Base-by-base conservation (phyloP, 805 yeast genomes). In the Schwanniomyces pseudopolymorphus region DNA sequence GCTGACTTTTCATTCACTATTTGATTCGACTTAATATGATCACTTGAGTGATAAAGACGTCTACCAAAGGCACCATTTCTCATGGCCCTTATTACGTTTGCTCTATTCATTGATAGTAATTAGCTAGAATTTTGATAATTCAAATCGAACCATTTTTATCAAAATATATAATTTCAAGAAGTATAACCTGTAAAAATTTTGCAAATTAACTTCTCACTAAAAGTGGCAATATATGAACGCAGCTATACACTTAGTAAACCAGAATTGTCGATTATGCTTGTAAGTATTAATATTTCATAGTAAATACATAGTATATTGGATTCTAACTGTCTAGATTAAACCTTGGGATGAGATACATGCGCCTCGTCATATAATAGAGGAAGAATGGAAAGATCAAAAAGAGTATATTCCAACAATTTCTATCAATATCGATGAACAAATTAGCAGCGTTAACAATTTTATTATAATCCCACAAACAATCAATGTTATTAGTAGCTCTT, bases 321-420 rank as follows among this genome's bases (percentile, higher is more conserved):
- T 47, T 46, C 53, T 49, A 40, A 51, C 51, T 14, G 10, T 4
- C 3, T 46, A 74, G 79, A 65, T 79, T 42, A 75, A 77, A 66
- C 83, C 80, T 35, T 70, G 79, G 75, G 64, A 68, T 21, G 81
- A 76, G 33, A 55, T 62, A 39, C 75, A 73, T 27, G 64, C 74
- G n/a, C 77, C 80, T 16, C 75, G 85, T 49, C 84, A 81, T 58
- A 51, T 72, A 7, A 56, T 81, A 22, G 78, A 75, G 39, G 80
- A 77, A 39, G 75, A 67, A 8, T 64, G 59, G 28, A 64, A 58
- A 16, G 51, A 49, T 7, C 52, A 47, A 11, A 61, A 65, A 1
- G 40, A 49, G 44, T 47, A 66, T 53, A 47, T 66, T 9, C 76
- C 77, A 14, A 45, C 45, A 1, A 50, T 71, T 1, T 25, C 52